Base-by-base conservation (phyloP, 2,329 filamentous ascomycete species). In the Elsinoe ampelina region DNA sequence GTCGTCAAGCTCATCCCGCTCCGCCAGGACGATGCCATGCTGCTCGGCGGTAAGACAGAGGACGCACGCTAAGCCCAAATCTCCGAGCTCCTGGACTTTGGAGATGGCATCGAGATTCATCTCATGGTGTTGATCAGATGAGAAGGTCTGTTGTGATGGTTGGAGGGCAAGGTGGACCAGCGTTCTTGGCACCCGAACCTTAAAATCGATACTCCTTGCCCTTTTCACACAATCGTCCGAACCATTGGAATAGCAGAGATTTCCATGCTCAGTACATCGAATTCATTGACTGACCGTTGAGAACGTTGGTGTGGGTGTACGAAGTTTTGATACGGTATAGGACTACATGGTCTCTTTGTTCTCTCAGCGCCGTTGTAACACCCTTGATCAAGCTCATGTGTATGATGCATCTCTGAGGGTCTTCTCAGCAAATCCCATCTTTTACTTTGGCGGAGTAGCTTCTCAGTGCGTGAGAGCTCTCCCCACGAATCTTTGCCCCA, bases 1-100 rank as follows among this genome's bases (percentile, higher is more conserved):
- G 61, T 84, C 79, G 68, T 86, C 78, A 57, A 92, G 72, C 54
- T 76, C 73, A 35, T 80, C 73, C 3, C 74, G 69, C 2, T 84
- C 80, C 13, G 88, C 87, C 71, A 89, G 86, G 66, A 97, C 83
- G 64, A 97, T 83, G 73, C 89, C 95, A 70, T 97, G 91, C 70
- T 95, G 87, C 62, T 85, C 80, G 59, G 85, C 83, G 60, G 90
- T 79, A 54, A 97, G 80, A 67, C 86, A 91, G 52, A 96, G 80
- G 39, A 97, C 78, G 12, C 87, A 75, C 20, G 92, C 93, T 59
- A 97, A 81, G 72, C 96, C 91, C 39, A 96, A 78, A 73, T 96
- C 91, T 66, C 85, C 87, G 61, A 97, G 77, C 63, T 82, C 80
- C 66, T 91, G 86, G 64, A 95, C 80, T 70, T 85, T 86, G 61